These are phyloP conservation scores for Amesomyces nigricolor DNA, from an alignment of 2,329 filamentous ascomycete species.

Conservation along the genomic window DNA sequence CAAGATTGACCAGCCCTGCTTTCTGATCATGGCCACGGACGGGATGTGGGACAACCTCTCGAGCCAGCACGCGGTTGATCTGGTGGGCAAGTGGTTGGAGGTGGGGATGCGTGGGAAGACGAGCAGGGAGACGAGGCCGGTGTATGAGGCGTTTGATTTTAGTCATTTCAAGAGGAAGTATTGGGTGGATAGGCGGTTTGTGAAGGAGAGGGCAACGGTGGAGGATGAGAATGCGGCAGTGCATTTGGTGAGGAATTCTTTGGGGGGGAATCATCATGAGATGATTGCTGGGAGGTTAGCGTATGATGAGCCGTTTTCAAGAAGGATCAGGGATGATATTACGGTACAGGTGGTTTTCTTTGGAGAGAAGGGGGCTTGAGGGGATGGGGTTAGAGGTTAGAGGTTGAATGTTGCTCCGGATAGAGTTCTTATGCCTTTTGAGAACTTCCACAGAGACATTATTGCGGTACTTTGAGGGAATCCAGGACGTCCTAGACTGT, in stretches of 20 bases:
- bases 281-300: slow-evolving; percentile 69
- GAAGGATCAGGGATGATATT: slow-evolving; percentile 64
- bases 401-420: too few species aligned
- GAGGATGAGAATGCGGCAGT: slow-evolving; percentile 78
- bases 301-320: slow-evolving; percentile 62
- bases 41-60: slow-evolving; percentile 60
- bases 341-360: slow-evolving; percentile 86
- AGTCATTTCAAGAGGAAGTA: slow-evolving; percentile 20
- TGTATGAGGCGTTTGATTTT: slow-evolving; percentile 12
- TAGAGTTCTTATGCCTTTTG: too few species aligned
- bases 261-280: slow-evolving; percentile 69
- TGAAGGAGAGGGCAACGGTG: slow-evolving; percentile 61
- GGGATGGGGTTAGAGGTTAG: too few species aligned
- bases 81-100: slow-evolving; percentile 51
- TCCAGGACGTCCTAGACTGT: too few species aligned
- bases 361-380: not conserved
- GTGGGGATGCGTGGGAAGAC: slow-evolving; percentile 18
- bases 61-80: slow-evolving; percentile 50
- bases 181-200: slow-evolving; percentile 12
- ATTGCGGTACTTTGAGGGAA: too few species aligned
- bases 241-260: slow-evolving; percentile 72
- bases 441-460: too few species aligned
- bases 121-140: slow-evolving; percentile 20
- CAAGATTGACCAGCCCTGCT: slow-evolving; percentile 45
- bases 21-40: slow-evolving; percentile 62